Conservation (phyloP, 108 stramenopile genomes). For the Conticribra weissflogii region DNA sequence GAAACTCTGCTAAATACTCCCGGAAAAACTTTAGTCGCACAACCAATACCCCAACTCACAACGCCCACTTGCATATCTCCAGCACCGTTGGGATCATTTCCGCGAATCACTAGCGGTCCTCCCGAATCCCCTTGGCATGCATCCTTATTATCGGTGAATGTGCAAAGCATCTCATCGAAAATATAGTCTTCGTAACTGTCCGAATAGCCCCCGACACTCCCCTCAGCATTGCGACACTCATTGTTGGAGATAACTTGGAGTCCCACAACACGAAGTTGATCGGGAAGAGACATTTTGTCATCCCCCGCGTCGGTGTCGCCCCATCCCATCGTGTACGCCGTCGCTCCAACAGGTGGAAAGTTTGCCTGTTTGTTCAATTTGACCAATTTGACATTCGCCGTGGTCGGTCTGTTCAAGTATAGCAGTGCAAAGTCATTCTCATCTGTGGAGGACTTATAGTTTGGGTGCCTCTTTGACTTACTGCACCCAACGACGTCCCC, state of each 20-base stretch:
- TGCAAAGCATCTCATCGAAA: slow-evolving; percentile 20
- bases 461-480: slow-evolving; percentile 31
- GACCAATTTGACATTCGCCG: neutral
- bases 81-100: slow-evolving; percentile 1
- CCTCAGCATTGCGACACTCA: slow-evolving; percentile 22
- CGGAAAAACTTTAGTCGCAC: slow-evolving; percentile 19
- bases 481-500: neutral
- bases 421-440: slow-evolving; percentile 50
- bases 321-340: slow-evolving; percentile 11
- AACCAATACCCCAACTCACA: slow-evolving; percentile 33
- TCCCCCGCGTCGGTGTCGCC: slow-evolving; percentile 7
- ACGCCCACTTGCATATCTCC: slow-evolving; percentile 52
- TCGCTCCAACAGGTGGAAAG: slow-evolving; percentile 1
- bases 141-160: slow-evolving; percentile 10
- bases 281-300: neutral
- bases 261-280: slow-evolving; percentile 40
- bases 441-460: slow-evolving; percentile 20
- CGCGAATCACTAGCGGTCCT: slow-evolving; percentile 31
- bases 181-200: slow-evolving; percentile 12
- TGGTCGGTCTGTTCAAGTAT: slow-evolving; percentile 15
- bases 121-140: slow-evolving; percentile 35
- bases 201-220: slow-evolving; percentile 7
- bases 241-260: slow-evolving; percentile 48
- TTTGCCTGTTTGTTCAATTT: slow-evolving; percentile 28
- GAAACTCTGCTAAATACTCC: slow-evolving; percentile 51